phyloP scores from a whole-genome alignment of 305 asterid genomes.

The Solanum hybrid region DNA sequence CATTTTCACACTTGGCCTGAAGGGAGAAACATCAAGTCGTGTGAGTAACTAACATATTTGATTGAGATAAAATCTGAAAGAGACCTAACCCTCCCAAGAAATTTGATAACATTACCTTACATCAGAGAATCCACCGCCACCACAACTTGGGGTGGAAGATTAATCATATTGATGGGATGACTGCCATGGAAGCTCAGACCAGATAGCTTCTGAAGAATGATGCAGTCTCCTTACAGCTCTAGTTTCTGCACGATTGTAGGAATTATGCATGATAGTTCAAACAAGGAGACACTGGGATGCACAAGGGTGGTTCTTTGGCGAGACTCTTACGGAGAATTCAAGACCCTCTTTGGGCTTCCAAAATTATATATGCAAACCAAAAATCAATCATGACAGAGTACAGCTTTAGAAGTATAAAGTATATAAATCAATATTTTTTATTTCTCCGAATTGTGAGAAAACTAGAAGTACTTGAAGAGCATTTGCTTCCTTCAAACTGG shows the following conservation, averaged over 20 bases:
- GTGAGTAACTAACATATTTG: neutral
- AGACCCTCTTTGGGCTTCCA: slow-evolving; percentile 59
- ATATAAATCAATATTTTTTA: neutral
- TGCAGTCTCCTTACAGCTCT: neutral
- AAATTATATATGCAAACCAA: slow-evolving; percentile 18
- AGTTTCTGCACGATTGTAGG: neutral
- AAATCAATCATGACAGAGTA: slow-evolving; percentile 13
- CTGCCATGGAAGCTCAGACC: neutral
- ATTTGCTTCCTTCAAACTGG: slow-evolving; percentile 42
- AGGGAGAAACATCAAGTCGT: neutral
- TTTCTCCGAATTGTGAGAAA: neutral
- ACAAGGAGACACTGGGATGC: slow-evolving; percentile 37
- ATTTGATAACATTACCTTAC: neutral
- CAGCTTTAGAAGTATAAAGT: neutral
- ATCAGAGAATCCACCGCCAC: neutral
- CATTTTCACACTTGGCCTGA: neutral
- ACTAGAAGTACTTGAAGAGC: slow-evolving; percentile 55
- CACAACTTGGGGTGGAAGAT: neutral
- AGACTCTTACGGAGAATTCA: slow-evolving; percentile 60
- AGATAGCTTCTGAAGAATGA: neutral
- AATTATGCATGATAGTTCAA: no score
- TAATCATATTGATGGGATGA: neutral
- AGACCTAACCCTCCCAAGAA: neutral
- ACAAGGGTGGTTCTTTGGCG: slow-evolving; percentile 68
- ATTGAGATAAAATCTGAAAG: neutral